Conservation (phyloP, 805 yeast species). For the Monosporozyma aerobia region DNA sequence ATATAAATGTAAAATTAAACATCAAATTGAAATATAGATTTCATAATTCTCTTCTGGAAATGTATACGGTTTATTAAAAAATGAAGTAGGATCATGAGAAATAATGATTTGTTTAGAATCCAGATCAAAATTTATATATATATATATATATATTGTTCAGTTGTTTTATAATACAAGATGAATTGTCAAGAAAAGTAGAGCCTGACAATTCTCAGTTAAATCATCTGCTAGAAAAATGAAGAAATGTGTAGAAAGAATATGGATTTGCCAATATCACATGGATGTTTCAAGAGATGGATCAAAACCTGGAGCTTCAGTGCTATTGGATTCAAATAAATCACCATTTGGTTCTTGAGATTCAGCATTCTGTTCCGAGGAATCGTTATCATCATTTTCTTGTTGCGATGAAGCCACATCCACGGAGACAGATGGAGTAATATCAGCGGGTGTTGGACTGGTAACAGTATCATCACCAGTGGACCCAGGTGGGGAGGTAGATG, state of each 20-base stretch:
- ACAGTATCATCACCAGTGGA: not conserved
- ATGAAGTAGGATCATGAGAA: not conserved
- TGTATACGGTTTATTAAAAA: not conserved
- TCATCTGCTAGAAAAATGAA: not conserved
- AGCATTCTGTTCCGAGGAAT: not conserved
- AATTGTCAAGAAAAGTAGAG: no score
- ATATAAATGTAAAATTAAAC: not conserved
- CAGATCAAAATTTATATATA: not conserved
- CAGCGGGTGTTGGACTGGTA: not conserved
- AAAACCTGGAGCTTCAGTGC: slow-evolving; percentile 13
- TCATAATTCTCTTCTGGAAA: no score
- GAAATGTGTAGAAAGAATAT: not conserved
- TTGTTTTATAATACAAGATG: no score
- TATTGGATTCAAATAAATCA: slow-evolving; percentile 11
- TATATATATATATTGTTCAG: no score
- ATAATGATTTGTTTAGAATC: not conserved
- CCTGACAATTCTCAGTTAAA: no score
- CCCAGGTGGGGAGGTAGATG: not conserved
- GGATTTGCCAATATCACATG: slow-evolving; percentile 6
- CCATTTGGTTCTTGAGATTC: slow-evolving; percentile 6
- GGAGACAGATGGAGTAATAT: not conserved
- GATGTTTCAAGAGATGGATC: slow-evolving; percentile 18
- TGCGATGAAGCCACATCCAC: not conserved
- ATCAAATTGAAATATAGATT: not conserved
- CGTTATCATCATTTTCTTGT: not conserved